Base-by-base conservation (phyloP, 345 rosid species). In the Pistacia integerrima region DNA sequence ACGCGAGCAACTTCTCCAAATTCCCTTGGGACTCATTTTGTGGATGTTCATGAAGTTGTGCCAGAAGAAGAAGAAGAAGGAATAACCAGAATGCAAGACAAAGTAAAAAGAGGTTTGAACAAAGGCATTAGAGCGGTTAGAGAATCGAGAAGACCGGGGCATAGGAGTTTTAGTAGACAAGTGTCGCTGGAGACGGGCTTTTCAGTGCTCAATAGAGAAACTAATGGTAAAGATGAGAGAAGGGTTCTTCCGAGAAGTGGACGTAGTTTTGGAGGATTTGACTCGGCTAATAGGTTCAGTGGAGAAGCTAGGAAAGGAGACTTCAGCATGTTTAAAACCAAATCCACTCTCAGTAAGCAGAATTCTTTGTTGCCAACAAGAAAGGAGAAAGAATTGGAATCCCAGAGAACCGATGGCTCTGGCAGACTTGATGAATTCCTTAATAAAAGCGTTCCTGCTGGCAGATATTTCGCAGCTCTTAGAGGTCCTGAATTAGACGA, bases 381-480 rank as follows among this genome's bases (percentile, higher is more conserved):
- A 70, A 88, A 84, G 79, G 93, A 90, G 72, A 86, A 79, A 80
- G 88, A 85, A 55, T 44, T 48, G 51, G 97, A 85, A 73, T 48
- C 77, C 16, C 77, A 78, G 28, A 88, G 74, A 72, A 64, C 16
- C 22, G 86, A 85, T 68, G 88, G 77, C 38, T 67, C 78, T 76
- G 80, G 81, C 65, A 83, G 68, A 30, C 41, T 62, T 80, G 93
- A 89, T 73, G 91, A 88, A 25, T 82, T 91, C 75, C 82, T 72
- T n/a, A 76, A 89, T 48, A 75, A 57, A 63, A 90, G 85, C 64
- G 99, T 93, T 81, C 93, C 99, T 65, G 97, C 89, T 70, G 99
- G 98, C 58, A 87, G 99, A 87, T 95, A 95, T 89, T 95, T 89
- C 57, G 98, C 97, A 76, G 99, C 99, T 81, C 97, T 95, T 49